Base-by-base conservation (phyloP, 306 rosid species). In the Fagus sylvatica region DNA sequence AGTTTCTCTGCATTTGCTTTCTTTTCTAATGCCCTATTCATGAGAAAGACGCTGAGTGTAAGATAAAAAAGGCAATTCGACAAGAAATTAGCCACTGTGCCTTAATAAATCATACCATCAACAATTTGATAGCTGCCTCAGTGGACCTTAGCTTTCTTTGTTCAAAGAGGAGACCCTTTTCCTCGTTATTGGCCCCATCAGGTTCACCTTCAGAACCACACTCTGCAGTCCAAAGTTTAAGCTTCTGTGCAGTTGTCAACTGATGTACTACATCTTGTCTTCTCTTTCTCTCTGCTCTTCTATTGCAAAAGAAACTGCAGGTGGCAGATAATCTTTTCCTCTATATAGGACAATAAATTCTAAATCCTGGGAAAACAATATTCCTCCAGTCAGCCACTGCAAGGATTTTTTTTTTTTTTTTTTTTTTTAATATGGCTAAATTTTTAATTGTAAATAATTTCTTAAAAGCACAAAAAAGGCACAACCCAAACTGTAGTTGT, bases 331-430 rank as follows among this genome's bases (percentile, higher is more conserved):
- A 78, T 92, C 98, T 72, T 94, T 94, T 85, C 97, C 98, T 80
- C 98, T 88, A 73, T 92, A 94, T 5, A 94, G 84, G 81, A 81
- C 86, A 69, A 94, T 84, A 83, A 92, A 87, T 73, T 94, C 95
- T 74, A 74, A 88, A 83, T 92, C 91, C 75, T 97, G 94, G 75
- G 97, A 81, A 84, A 94, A 88, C 73, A 94, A 90, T 78, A 85
- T 83, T 74, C 97, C 98, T 69, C 97, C 98, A 75, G 98, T 94
- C 82, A 94, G 85, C 73, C 81, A 41, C 98, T 94, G 95, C 85
- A 74, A 76, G n/a, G n/a, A n/a, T n/a, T n/a, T n/a, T n/a, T n/a
- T n/a, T n/a, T n/a, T n/a, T n/a, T 56, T 48, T 53, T 48, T 54
- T 19, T n/a, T 56, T 48, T 37, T 10, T 56, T 56, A 37, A 6